Evolutionary conservation across 2,329 filamentous ascomycete genomes (phyloP).

Genomic region (Alternaria novae-zelandiae): DNA sequence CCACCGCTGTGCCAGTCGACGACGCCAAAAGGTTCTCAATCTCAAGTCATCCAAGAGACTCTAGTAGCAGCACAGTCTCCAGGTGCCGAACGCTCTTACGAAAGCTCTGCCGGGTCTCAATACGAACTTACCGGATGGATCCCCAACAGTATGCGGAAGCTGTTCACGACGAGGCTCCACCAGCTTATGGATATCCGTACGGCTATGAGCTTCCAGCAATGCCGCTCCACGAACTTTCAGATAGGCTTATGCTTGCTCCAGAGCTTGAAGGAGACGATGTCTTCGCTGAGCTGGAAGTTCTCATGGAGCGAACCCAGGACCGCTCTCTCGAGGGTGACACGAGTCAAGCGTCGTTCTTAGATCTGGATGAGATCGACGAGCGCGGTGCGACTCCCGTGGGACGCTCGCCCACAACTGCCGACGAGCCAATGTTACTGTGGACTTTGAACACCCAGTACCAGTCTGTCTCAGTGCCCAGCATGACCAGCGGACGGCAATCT

Average conservation of each 20-base stretch:
- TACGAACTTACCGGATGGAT: slow-evolving; percentile 3
- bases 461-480: neutral
- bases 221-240: neutral
- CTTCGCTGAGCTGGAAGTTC: neutral
- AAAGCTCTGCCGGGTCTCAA: neutral
- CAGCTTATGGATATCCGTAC: neutral
- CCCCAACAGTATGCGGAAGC: neutral
- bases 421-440: neutral
- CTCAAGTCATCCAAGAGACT: neutral
- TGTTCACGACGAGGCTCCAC: neutral
- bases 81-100: neutral
- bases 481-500: neutral
- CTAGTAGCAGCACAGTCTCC: neutral
- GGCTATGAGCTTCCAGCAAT: neutral
- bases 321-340: no score
- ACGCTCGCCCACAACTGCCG: neutral
- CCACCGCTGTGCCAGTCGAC: neutral
- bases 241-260: neutral
- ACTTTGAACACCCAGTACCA: neutral
- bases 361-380: neutral
- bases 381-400: neutral
- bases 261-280: neutral
- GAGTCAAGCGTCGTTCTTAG: neutral
- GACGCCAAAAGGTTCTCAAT: neutral
- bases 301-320: neutral